These are phyloP conservation scores for Suillus decipiens DNA, from an alignment of 768 basidiomycete species.

Conservation along the genomic window DNA sequence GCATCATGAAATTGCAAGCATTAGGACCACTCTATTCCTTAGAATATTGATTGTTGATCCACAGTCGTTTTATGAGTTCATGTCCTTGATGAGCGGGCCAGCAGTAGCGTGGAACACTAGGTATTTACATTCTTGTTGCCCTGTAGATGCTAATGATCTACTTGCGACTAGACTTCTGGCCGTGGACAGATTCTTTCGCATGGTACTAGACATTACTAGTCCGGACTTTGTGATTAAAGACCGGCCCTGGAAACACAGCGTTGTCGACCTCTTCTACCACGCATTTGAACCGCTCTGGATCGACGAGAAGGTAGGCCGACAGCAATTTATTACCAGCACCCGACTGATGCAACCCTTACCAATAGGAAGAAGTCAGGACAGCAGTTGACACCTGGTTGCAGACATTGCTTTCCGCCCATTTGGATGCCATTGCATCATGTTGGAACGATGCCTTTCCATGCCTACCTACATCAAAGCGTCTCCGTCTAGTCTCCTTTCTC, in stretches of 20 bases:
- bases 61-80: slow-evolving; percentile 56
- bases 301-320: slow-evolving; percentile 54
- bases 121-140: slow-evolving; percentile 33
- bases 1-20: slow-evolving; percentile 48
- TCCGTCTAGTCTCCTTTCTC: slow-evolving; percentile 61
- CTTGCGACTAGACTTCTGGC: slow-evolving; percentile 7
- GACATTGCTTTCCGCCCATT: slow-evolving; percentile 65
- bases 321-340: not conserved
- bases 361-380: slow-evolving; percentile 68
- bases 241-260: slow-evolving; percentile 66
- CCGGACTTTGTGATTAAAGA: slow-evolving; percentile 62
- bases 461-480: slow-evolving; percentile 56
- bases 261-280: slow-evolving; percentile 56
- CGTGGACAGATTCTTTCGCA: slow-evolving; percentile 53
- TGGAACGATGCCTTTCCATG: slow-evolving; percentile 65
- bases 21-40: slow-evolving; percentile 58
- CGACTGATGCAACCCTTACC: slow-evolving; percentile 5
- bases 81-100: slow-evolving; percentile 33
- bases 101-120: slow-evolving; percentile 2
- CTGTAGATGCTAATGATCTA: slow-evolving; percentile 50
- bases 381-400: slow-evolving; percentile 58
- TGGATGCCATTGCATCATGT: slow-evolving; percentile 63
- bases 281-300: slow-evolving; percentile 68
- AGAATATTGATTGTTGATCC: slow-evolving; percentile 63
- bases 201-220: slow-evolving; percentile 66